phyloP scores from a whole-genome alignment of 1,139 yeast species.

The Suhomyces bokatorum region DNA sequence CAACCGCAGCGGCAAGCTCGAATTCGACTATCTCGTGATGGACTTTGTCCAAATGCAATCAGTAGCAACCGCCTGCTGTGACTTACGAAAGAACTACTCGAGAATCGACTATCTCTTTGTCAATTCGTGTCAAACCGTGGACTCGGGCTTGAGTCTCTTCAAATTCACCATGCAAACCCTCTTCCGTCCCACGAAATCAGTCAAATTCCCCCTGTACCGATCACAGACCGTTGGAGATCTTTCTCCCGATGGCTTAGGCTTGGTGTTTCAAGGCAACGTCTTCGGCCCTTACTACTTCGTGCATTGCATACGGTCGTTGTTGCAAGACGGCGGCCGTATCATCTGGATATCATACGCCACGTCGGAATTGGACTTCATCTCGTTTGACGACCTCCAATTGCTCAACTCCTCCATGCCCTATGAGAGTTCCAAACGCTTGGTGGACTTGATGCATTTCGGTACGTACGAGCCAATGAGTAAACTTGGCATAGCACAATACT shows the following conservation, averaged over 20 bases:
- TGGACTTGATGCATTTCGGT: constrained; percentile 80
- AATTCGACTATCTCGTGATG: constrained; percentile 81
- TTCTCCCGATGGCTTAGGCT: constrained; percentile 74
- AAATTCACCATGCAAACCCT: constrained; percentile 69
- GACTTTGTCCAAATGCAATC: constrained; percentile 91
- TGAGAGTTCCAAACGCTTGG: constrained; percentile 88
- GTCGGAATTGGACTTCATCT: constrained; percentile 69
- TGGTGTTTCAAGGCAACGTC: constrained; percentile 91
- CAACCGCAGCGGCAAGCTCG: constrained; percentile 51
- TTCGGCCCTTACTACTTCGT: constrained; percentile 90
- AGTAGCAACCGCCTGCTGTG: constrained; percentile 69
- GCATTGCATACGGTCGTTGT: constrained; percentile 56
- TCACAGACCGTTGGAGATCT: constrained; percentile 74
- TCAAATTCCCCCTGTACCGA: constrained; percentile 82
- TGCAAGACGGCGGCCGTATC: constrained; percentile 59
- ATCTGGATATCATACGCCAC: constrained; percentile 86
- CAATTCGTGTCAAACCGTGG: constrained; percentile 89
- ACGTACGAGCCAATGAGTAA: constrained; percentile 53
- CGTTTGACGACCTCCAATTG: constrained; percentile 74
- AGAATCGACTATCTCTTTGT: constrained; percentile 76
- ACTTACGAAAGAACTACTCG: constrained; percentile 59
- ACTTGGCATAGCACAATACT: constrained; percentile 64
- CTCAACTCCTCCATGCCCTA: constrained; percentile 66
- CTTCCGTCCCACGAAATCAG: constrained; percentile 70
- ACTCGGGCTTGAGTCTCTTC: constrained; percentile 82